Evolutionary conservation across 1,284 basidiomycete species (phyloP).

Genomic region (Wallemia mellicola): DNA sequence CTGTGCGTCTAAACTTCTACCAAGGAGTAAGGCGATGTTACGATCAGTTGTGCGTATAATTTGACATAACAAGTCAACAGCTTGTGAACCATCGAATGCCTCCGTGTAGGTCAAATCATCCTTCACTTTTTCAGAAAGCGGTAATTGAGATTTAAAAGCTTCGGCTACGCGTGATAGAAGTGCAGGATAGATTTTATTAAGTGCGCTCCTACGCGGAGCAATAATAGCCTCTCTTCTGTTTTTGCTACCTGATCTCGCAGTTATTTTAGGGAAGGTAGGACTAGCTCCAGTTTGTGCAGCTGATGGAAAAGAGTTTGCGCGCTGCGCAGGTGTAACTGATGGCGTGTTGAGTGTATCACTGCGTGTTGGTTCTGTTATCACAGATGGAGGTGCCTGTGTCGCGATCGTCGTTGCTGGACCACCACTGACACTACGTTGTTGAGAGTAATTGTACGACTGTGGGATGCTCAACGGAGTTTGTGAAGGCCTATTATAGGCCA

Average conservation of each 20-base stretch:
- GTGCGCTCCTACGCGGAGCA: conserved; percentile 14
- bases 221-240: conserved; percentile 7
- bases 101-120: conserved; percentile 89
- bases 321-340: conserved; percentile 7
- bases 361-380: neutral
- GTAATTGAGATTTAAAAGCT: conserved; percentile 59
- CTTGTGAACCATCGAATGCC: conserved; percentile 83
- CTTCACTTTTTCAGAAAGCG: conserved; percentile 50
- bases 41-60: conserved; percentile 96
- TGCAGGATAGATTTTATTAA: conserved; percentile 55
- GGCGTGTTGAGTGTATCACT: neutral
- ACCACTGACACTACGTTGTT: too few relatives aligned
- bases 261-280: conserved; percentile 12
- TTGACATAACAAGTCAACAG: conserved; percentile 81
- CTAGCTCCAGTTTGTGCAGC: conserved; percentile 14
- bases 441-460: too few relatives aligned
- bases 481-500: too few relatives aligned
- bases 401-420: neutral
- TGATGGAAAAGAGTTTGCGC: conserved; percentile 20
- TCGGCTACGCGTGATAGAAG: conserved; percentile 78
- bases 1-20: conserved; percentile 81
- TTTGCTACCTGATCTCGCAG: conserved; percentile 3
- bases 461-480: too few relatives aligned
- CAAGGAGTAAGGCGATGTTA: conserved; percentile 74
- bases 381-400: neutral